Evolutionary conservation across 129 eudicot genomes (phyloP).

Genomic region (Flaveria ramosissima): DNA sequence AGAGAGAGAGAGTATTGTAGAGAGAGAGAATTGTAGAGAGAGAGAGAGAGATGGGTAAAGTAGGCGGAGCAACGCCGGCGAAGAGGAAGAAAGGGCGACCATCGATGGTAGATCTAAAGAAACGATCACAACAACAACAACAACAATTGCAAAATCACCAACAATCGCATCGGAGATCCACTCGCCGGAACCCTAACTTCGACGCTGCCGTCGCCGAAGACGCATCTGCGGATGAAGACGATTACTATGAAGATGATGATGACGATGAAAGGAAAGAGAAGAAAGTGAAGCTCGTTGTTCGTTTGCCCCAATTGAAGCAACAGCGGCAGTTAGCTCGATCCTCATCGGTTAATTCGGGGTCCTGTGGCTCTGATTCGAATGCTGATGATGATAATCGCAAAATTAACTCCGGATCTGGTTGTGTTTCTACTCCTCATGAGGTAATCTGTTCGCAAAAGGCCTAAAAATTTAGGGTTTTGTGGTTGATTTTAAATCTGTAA

Average conservation of each 20-base stretch:
- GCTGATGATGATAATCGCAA: constrained; percentile 49
- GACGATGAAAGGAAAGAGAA: constrained; percentile 81
- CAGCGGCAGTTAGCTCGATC: constrained; percentile 28
- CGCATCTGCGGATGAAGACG: constrained; percentile 34
- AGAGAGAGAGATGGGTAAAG: constrained; percentile 55
- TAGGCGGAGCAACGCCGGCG: constrained; percentile 34
- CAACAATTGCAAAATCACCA: constrained; percentile 35
- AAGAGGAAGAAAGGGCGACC: constrained; percentile 88
- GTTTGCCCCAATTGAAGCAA: constrained; percentile 54
- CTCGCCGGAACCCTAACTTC: constrained; percentile 75
- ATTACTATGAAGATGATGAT: constrained; percentile 67
- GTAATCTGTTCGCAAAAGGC: constrained; percentile 25
- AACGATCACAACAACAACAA: constrained; percentile 40
- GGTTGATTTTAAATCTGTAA: neutral
- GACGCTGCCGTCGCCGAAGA: constrained; percentile 36
- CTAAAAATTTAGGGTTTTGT: constrained; percentile 32
- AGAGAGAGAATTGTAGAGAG: constrained; percentile 24
- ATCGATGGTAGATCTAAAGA: constrained; percentile 57
- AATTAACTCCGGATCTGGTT: constrained; percentile 63
- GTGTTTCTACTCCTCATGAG: constrained; percentile 32
- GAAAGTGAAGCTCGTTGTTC: constrained; percentile 76
- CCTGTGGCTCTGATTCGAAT: constrained; percentile 44
- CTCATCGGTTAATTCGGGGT: constrained; percentile 40
- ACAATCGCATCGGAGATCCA: constrained; percentile 67
- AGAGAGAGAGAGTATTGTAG: neutral